Evolutionary conservation across 257 asterid genomes (phyloP).

Genomic region (Pogostemon cablin): DNA sequence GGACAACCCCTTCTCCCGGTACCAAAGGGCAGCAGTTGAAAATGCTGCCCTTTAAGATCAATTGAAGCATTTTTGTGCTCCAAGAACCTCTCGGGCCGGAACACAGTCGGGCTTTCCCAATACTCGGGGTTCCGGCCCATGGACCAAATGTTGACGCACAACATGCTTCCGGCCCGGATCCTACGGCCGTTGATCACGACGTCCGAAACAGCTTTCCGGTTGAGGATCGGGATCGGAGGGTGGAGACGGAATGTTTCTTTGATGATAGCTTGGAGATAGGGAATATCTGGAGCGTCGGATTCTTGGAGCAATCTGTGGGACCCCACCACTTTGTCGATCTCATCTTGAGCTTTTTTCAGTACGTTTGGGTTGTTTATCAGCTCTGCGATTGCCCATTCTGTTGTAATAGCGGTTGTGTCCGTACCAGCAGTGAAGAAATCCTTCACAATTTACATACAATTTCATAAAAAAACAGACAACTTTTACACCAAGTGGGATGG

Average conservation of each 20-base stretch:
- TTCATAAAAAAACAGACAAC: too few relatives aligned
- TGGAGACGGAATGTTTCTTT: slow-evolving; percentile 64
- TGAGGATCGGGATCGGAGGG: slow-evolving; percentile 58
- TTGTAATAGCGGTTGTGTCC: slow-evolving; percentile 55
- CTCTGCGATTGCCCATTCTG: slow-evolving; percentile 61
- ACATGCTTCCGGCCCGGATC: slow-evolving; percentile 33
- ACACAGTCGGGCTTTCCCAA: slow-evolving; percentile 55
- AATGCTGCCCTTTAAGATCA: slow-evolving; percentile 54
- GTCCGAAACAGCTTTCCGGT: slow-evolving; percentile 47
- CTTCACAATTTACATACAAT: slow-evolving; percentile 24
- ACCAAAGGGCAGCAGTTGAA: slow-evolving; percentile 63
- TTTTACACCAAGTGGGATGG: too few relatives aligned
- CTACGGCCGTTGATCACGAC: slow-evolving; percentile 39
- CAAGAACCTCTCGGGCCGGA: slow-evolving; percentile 51
- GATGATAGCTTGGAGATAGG: slow-evolving; percentile 57
- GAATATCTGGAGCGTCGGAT: slow-evolving; percentile 48
- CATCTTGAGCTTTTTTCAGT: slow-evolving; percentile 51
- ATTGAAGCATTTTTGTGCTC: slow-evolving; percentile 31
- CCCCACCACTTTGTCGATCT: slow-evolving; percentile 49
- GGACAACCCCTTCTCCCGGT: slow-evolving; percentile 69
- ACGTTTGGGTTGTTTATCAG: slow-evolving; percentile 50
- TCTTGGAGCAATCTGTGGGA: slow-evolving; percentile 40
- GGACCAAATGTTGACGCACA: slow-evolving; percentile 65
- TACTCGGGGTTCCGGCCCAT: slow-evolving; percentile 51
- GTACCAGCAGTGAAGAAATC: slow-evolving; percentile 68